A percentile compares a stretch with the other conserved stretches of the same genome.
phyloP scores from a whole-genome alignment of 768 basidiomycete species.

The Boletus reticulatus region DNA sequence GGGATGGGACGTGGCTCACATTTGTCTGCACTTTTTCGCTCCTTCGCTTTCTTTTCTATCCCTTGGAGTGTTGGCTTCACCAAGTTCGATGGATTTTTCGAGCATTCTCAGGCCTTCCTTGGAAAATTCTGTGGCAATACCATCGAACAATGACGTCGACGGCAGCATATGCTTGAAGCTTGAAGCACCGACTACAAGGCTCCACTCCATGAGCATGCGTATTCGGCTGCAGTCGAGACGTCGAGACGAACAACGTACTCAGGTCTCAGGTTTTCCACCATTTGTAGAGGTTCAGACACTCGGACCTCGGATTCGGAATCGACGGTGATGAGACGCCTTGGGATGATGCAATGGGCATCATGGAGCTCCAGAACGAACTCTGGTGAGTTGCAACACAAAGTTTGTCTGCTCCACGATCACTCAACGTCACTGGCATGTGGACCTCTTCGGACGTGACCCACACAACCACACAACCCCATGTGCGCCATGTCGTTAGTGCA shows the following conservation, averaged over 20 bases:
- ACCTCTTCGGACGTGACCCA: neutral
- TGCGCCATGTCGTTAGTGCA: neutral
- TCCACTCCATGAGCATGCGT: too few relatives aligned
- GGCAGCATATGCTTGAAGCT: too few relatives aligned
- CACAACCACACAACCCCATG: neutral
- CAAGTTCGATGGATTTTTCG: too few relatives aligned
- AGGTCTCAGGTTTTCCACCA: too few relatives aligned
- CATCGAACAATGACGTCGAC: too few relatives aligned
- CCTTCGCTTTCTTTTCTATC: neutral
- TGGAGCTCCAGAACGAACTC: too few relatives aligned
- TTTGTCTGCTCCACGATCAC: neutral
- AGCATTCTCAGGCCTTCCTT: too few relatives aligned
- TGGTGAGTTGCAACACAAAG: neutral
- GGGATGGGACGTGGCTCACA: neutral
- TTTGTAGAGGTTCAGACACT: neutral
- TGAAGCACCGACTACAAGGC: too few relatives aligned
- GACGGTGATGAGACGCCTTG: neutral
- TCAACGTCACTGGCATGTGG: neutral
- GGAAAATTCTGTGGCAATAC: too few relatives aligned
- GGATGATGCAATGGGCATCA: too few relatives aligned
- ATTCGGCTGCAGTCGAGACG: neutral
- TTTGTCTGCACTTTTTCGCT: neutral
- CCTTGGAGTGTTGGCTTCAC: neutral
- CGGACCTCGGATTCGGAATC: neutral
- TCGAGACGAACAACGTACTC: neutral